Base-by-base conservation (phyloP, 257 asterid genomes). In the Lantana camara region DNA sequence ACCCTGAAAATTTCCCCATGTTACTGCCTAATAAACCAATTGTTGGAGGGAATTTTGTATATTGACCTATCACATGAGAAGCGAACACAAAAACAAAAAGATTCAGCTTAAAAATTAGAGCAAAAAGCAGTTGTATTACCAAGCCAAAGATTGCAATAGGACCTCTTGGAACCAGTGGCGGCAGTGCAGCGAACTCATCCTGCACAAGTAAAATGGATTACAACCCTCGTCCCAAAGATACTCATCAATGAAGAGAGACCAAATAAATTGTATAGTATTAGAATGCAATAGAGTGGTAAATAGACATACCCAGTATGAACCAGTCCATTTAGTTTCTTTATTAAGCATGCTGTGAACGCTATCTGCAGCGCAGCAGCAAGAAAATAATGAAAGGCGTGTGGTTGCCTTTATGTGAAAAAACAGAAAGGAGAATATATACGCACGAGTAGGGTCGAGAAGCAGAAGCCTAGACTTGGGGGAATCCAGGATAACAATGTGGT, bases 181-280 rank as follows among this genome's bases (percentile, higher is more conserved):
- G 91, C 73, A 89, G 75, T 57, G 82, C 53, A 58, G 83, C 89
- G 73, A 84, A 83, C 75, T 89, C 95, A 75, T 89, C 97, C 95
- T 89, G 85, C 74, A 64, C 17, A n/a, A n/a, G n/a, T 23, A 22
- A 69, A 47, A 41, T 34, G 32, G 40, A 77, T 53, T 0, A 23
- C 38, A 32, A n/a, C n/a, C n/a, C n/a, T n/a, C n/a, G n/a, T n/a
- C n/a, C n/a, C n/a, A n/a, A n/a, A n/a, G n/a, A n/a, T n/a, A n/a
- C n/a, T n/a, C n/a, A n/a, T n/a, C n/a, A n/a, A n/a, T n/a, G n/a
- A n/a, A n/a, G n/a, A n/a, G n/a, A n/a, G n/a, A n/a, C n/a, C n/a
- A n/a, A n/a, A n/a, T n/a, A n/a, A n/a, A n/a, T n/a, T n/a, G n/a
- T n/a, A n/a, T n/a, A n/a, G n/a, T n/a, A n/a, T n/a, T n/a, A n/a